Evolutionary conservation across 2,329 filamentous ascomycete genomes (phyloP).

Genomic region (Diplocarpon rosae): DNA sequence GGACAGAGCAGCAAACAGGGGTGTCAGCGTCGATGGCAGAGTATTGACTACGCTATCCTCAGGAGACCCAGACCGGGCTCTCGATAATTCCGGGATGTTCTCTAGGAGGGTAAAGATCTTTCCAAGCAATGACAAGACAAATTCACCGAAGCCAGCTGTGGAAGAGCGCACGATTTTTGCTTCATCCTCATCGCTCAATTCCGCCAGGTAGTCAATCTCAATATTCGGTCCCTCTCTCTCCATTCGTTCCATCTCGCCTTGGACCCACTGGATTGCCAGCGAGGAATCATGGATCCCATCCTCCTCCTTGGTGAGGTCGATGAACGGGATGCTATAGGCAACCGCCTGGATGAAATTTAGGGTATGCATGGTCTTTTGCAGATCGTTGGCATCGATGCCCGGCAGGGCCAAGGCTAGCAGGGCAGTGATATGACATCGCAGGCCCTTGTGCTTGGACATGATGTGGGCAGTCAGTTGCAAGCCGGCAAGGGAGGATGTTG

Average conservation of each 20-base stretch:
- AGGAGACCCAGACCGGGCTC: constrained; percentile 79
- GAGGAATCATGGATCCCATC: constrained; percentile 60
- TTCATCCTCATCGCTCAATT: constrained; percentile 78
- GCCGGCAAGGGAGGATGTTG: constrained; percentile 83
- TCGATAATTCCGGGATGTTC: constrained; percentile 83
- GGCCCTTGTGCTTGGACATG: constrained; percentile 91
- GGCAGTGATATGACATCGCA: constrained; percentile 89
- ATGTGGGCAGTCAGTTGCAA: constrained; percentile 85
- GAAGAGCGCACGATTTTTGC: constrained; percentile 83
- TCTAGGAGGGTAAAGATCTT: constrained; percentile 93
- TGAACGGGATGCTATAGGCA: constrained; percentile 90
- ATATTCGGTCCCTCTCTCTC: constrained; percentile 78
- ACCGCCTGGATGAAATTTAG: constrained; percentile 92
- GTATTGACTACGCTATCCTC: constrained; percentile 98
- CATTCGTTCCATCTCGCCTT: constrained; percentile 86
- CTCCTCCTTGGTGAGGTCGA: constrained; percentile 62
- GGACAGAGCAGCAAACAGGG: constrained; percentile 80
- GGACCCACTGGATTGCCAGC: constrained; percentile 86
- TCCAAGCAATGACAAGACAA: constrained; percentile 79
- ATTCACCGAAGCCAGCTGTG: constrained; percentile 87
- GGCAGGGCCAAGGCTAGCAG: constrained; percentile 85
- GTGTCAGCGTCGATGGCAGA: constrained; percentile 80
- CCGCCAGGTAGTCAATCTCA: constrained; percentile 71
- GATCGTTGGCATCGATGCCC: constrained; percentile 93
- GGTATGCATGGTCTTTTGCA: constrained; percentile 92